Evolutionary conservation across 2,329 filamentous ascomycete species (phyloP).

Genomic region (Aspergillus sp.): DNA sequence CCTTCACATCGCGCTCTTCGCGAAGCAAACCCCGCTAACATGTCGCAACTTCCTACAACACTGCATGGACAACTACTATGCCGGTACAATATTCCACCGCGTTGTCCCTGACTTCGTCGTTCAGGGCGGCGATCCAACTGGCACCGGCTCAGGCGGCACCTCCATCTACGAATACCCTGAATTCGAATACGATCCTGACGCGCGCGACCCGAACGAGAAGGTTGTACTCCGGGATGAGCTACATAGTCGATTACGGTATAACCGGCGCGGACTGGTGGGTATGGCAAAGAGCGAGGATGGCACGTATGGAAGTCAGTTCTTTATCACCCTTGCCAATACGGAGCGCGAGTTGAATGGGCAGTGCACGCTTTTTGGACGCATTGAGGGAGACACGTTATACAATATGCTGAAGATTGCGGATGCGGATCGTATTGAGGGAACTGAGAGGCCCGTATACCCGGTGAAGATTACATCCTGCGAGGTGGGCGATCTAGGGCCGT

Average conservation of each 20-base stretch:
- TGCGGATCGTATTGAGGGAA: conserved; percentile 73
- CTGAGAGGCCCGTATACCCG: conserved; percentile 82
- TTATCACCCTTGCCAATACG: conserved; percentile 80
- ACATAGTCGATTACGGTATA: conserved; percentile 89
- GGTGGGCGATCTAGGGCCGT: conserved; percentile 46
- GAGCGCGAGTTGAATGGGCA: conserved; percentile 81
- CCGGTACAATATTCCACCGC: conserved; percentile 90
- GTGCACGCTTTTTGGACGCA: conserved; percentile 90
- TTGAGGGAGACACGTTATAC: conserved; percentile 93
- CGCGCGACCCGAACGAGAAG: conserved; percentile 47
- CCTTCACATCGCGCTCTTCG: conserved; percentile 88
- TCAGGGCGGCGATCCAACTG: conserved; percentile 92
- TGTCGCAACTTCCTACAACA: conserved; percentile 95
- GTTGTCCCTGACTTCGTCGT: conserved; percentile 89
- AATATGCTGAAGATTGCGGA: conserved; percentile 94
- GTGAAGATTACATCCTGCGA: conserved; percentile 64
- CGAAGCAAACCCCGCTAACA: conserved; percentile 86
- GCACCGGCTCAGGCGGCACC: conserved; percentile 86
- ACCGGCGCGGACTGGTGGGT: conserved; percentile 82
- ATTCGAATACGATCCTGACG: conserved; percentile 54
- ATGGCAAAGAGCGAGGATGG: conserved; percentile 79
- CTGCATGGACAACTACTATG: conserved; percentile 93
- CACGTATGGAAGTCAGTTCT: conserved; percentile 95
- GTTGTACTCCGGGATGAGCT: conserved; percentile 85
- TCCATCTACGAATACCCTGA: conserved; percentile 78